These are phyloP conservation scores for Coemansia sp. DNA, from an alignment of 192 early-diverging fungal genomes.

Conservation along the genomic window DNA sequence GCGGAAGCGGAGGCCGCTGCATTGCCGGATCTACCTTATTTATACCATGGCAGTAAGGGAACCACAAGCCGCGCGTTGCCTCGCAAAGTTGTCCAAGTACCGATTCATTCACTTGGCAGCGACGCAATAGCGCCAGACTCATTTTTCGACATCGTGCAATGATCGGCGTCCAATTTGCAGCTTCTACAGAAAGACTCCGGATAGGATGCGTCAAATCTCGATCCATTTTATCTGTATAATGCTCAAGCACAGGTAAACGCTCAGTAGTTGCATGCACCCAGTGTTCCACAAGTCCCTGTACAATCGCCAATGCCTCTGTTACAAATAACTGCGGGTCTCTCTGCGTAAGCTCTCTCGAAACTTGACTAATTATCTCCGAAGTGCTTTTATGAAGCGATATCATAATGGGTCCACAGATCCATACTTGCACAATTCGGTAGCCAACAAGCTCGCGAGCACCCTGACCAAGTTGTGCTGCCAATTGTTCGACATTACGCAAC, in stretches of 20 bases:
- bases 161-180: constrained; percentile 45
- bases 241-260: constrained; percentile 19
- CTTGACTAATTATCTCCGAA: constrained; percentile 8
- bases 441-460: constrained; percentile 34
- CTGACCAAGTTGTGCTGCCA: constrained; percentile 26
- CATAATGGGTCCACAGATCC: constrained; percentile 29
- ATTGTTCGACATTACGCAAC: constrained; percentile 1
- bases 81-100: constrained; percentile 33
- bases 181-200: constrained; percentile 20
- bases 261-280: constrained; percentile 26
- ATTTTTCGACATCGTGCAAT: constrained; percentile 49
- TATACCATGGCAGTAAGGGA: not conserved
- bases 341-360: constrained; percentile 11
- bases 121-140: constrained; percentile 42
- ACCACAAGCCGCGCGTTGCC: constrained; percentile 6
- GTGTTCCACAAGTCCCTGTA: constrained; percentile 21
- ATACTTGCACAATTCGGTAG: constrained; percentile 41
- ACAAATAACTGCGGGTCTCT: not conserved
- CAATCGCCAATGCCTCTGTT: constrained; percentile 14
- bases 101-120: constrained; percentile 37
- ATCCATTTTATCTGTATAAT: constrained; percentile 31
- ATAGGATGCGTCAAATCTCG: constrained; percentile 38
- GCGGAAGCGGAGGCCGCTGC: constrained; percentile 10
- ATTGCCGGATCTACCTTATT: not conserved
- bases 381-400: constrained; percentile 26